Evolutionary conservation across 1,284 basidiomycete species (phyloP), one percentile per base, ranked within the genome.

Genomic region (Ganoderma sinense): DNA sequence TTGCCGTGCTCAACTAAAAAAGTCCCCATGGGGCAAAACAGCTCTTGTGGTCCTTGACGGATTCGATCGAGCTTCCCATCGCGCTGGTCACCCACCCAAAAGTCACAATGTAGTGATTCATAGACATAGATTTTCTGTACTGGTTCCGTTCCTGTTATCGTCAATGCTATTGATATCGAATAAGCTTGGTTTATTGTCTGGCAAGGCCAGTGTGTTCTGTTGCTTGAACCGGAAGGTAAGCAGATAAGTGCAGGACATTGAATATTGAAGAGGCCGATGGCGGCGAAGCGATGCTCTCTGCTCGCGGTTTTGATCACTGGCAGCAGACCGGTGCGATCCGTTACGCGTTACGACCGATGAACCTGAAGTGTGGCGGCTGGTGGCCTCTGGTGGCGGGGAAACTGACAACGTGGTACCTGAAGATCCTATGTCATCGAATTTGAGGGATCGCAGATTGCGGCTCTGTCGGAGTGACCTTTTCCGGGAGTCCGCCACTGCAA

Each of bases 1-100:
- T 75, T 36, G 71, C 65, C n/a, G 66, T 39, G 16, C 65, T 65
- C 29, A 59, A 65, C 14, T 77, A 66, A 23, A 33, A 23, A 33
- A 56, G 23, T 13, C 10, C 18, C 18, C 53, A 4, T 33, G 29
- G 2, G 29, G 23, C 7, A 4, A 10, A 20, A 14, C 29, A 56
- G 53, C 53, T 56, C 53, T 33, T 31, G 53, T 56, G 18, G 53
- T 56, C 53, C 53, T 56, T 26, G 48, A 51, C 13, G 48, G 48
- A 51, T 14, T 23, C 48, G 48, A 23, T 51, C 3, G 48, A 59
- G n/a, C 58, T 59, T n/a, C 18, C 20, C 33, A 39, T 20, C 18
- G 33, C 40, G 36, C 31, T 40, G 58, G 58, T 33, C 36, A 59
- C 31, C 55, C 23, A 29, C 23, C 18, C 14, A 33, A 56, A 33